Conservation (phyloP, 306 rosid species). For the Vigna nakashimae region DNA sequence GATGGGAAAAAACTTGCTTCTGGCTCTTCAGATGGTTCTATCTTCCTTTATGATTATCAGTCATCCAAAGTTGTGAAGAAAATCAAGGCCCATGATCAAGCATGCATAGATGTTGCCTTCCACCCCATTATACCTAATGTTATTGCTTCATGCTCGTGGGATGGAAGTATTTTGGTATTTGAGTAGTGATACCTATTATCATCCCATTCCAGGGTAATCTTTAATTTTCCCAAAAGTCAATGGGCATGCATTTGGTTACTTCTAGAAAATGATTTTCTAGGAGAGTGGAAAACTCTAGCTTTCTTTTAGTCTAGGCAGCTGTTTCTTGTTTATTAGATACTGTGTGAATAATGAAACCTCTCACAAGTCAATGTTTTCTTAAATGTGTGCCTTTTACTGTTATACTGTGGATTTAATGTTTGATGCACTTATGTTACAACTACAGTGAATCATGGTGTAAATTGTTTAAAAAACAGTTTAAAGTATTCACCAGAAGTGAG, state of each 20-base stretch:
- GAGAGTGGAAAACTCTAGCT: background rate
- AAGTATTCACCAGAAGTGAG: slow-evolving; percentile 34
- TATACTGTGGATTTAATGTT: slow-evolving; percentile 26
- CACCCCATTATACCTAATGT: slow-evolving; percentile 80
- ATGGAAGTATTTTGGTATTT: slow-evolving; percentile 74
- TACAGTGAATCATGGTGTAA: background rate
- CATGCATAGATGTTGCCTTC: slow-evolving; percentile 74
- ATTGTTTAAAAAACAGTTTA: background rate
- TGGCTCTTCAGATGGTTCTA: slow-evolving; percentile 89
- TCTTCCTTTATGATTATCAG: slow-evolving; percentile 69
- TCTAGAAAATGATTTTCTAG: slow-evolving; percentile 25
- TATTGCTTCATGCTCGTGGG: slow-evolving; percentile 87
- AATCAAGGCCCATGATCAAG: slow-evolving; percentile 79
- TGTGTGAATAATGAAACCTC: slow-evolving; percentile 17
- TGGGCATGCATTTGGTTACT: slow-evolving; percentile 31
- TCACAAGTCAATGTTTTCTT: slow-evolving; percentile 6
- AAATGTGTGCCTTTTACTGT: slow-evolving; percentile 2
- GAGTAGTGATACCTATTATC: slow-evolving; percentile 49
- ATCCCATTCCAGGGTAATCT: slow-evolving; percentile 1
- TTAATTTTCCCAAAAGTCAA: background rate
- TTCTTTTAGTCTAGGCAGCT: slow-evolving; percentile 1
- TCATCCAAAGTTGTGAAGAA: slow-evolving; percentile 69
- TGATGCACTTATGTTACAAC: slow-evolving; percentile 27
- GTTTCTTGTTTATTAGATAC: slow-evolving; percentile 24
- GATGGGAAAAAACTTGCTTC: slow-evolving; percentile 81